Evolutionary conservation across 352 stramenopile species (phyloP), one percentile per base, ranked within the genome.

Genomic region (Phytopythium ostracodes): DNA sequence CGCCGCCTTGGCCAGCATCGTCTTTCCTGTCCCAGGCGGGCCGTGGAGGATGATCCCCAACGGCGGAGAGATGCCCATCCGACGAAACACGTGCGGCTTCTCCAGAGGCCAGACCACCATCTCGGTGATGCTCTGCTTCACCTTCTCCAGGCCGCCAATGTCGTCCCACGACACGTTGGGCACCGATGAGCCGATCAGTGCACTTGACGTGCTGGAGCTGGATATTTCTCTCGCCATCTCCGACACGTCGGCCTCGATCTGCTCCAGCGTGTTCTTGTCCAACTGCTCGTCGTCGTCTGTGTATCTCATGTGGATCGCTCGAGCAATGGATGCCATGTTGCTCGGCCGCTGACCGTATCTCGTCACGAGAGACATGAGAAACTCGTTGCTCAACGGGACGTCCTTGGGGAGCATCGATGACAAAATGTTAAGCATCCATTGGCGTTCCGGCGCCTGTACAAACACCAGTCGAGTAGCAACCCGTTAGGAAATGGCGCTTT

Each of bases 101-200:
- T 96, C 84, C 27, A 94, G 63, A 15, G 87, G 87, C 87, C 87
- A 96, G 22, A 96, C 87, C 4, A 91, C 84, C 84, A 92, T 96
- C 62, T 96, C 87, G 27, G 87, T 62, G 24, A 96, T 63, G 8
- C 62, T 81, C 62, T 94, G 84, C 60, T 96, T 96, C 56, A 93
- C 78, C 31, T 61, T 55, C 15, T 80, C 70, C 5, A 91, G 64
- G 0, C 87, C 87, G 25, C 87, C 87, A 47, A 96, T 96, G 38
- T 92, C 83, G 1, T 72, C 51, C 87, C 87, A 96, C 22, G 63
- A 71, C 8, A 95, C 82, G 22, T 81, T 75, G 15, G 84, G 83
- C 0, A 91, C 71, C 0, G 71, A 85, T 4, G 80, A 77, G 15
- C 68, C 70, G 1, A 91, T 54, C 0, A 69, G 69, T 17, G 81